Percentiles rank a stretch among this genome's conserved stretches.
Evolutionary conservation across 805 yeast genomes (phyloP).

Genomic region (Nakazawaea laoshanensis): DNA sequence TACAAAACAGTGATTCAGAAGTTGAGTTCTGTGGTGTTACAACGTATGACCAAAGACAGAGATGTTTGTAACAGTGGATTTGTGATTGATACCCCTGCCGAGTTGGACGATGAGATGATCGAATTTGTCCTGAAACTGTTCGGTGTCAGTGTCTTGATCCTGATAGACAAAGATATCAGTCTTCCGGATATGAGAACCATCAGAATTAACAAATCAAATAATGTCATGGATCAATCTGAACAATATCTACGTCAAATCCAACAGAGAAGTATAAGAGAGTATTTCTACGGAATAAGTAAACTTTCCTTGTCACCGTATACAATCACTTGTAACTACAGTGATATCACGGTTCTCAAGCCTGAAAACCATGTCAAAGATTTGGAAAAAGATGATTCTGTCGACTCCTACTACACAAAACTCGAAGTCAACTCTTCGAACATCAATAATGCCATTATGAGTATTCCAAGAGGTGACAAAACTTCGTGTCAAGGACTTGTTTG

Average conservation of each 20-base stretch:
- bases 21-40: slow-evolving; percentile 26
- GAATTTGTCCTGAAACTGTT: slow-evolving; percentile 53
- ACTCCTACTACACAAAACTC: too few species aligned
- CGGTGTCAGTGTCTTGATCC: slow-evolving; percentile 49
- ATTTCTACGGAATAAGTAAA: slow-evolving; percentile 73
- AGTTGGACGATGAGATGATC: slow-evolving; percentile 35
- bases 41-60: slow-evolving; percentile 42
- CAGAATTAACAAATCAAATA: slow-evolving; percentile 65
- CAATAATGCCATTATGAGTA: slow-evolving; percentile 19
- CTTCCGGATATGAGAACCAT: slow-evolving; percentile 32
- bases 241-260: slow-evolving; percentile 61
- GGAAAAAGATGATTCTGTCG: slow-evolving; percentile 15
- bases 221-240: slow-evolving; percentile 70
- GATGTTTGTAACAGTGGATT: slow-evolving; percentile 41
- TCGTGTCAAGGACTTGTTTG: slow-evolving; percentile 76
- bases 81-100: slow-evolving; percentile 63
- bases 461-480: slow-evolving; percentile 35
- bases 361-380: slow-evolving; percentile 3
- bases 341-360: slow-evolving; percentile 57
- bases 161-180: slow-evolving; percentile 63
- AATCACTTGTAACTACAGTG: slow-evolving; percentile 59
- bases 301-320: slow-evolving; percentile 79
- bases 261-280: slow-evolving; percentile 72
- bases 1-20: slow-evolving; percentile 42
- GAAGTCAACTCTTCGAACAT: slow-evolving; percentile 5